Evolutionary conservation across 805 yeast genomes (phyloP), one percentile per base, ranked within the genome.

Genomic region (Huiozyma naganishii): DNA sequence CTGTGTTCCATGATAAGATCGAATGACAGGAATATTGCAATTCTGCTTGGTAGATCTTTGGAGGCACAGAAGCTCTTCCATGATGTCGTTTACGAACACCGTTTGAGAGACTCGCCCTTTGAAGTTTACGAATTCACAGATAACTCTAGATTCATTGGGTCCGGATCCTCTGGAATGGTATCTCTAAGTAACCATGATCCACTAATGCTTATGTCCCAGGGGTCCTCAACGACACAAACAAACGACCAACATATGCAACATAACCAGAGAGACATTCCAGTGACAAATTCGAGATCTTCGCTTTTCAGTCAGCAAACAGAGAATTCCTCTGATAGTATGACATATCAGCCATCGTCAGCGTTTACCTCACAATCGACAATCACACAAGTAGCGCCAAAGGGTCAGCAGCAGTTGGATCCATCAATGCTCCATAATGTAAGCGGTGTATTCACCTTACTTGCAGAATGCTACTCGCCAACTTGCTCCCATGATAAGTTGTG

Each of bases 391-490:
- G 23, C 23, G 23, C 23, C n/a, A 5, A 37, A 42, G 37, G 29
- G 28, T 33, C 33, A 37, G 27, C 29, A 42, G 3, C 30, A 42
- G 3, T 28, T 27, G 1, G 37, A 39, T 27, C 43, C 44, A 12
- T 35, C 47, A 2, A 36, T 45, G 11, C 13, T 43, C 23, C 46
- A 43, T 39, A 51, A 50, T 36, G 47, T 87, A 8, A 85, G 85
- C 61, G 98, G 98, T 52, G 95, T 92, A 4, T 92, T 90, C 57
- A 90, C 96, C 1, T 68, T 90, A 37, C 69, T 92, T 48, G 85
- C 97, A 0, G 95, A 89, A 57, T 92, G 98, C 65, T 92, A 92
- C 58, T 88, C 97, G 0, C 95, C 98, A 32, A 92, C 98, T 0
- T 92, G 98, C 65, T 80, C 95, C 5, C 71, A 94, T 41, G 94